Base-by-base conservation (phyloP, 208 protist species). In the Trypanosomatidae sp. region DNA sequence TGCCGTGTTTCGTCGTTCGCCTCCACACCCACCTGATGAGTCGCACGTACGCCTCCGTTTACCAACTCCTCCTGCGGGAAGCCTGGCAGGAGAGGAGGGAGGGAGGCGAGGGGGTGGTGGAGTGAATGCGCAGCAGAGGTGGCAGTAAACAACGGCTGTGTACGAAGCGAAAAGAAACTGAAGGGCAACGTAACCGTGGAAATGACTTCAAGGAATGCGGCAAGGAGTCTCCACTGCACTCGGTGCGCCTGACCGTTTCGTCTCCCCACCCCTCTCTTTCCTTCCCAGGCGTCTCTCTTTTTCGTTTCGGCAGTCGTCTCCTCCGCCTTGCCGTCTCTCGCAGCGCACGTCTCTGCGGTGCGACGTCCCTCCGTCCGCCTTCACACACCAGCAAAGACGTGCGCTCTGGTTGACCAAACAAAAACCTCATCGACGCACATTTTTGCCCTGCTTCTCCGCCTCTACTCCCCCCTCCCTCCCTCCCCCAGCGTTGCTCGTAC, bases 371-470 rank as follows among this genome's bases (percentile, higher is more conserved):
- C n/a, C 58, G 19, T 39, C 28, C 39, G 36, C 60, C 60, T 17
- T 33, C 25, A 25, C 33, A 22, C 52, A 15, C 13, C 58, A 62
- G 12, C 33, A 33, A 22, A 5, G 28, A 19, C 33, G 33, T 46
- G 60, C 60, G 19, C 33, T 65, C 60, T 10, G 44, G 60, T 25
- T 1, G 60, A 65, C 60, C 60, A 65, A 65, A 65, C 30, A 65
- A 8, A 65, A 47, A 65, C 19, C 15, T 1, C 33, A n/a, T 46
- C 60, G 8, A 46, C 60, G 1, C 60, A 65, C 9, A 47, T 13
- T 65, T 64, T 65, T 49, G 9, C 53, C 53, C 39, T 68, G 22
- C 28, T 44, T 43, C 59, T 4, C 44, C 28, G 62, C 28, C 25
- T 19, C n/a, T 50, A 46, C 19, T 13, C 44, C 36, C 39, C 28